These are phyloP conservation scores for Bryoglossum gracile DNA, from an alignment of 495 filamentous ascomycete genomes.

Conservation along the genomic window DNA sequence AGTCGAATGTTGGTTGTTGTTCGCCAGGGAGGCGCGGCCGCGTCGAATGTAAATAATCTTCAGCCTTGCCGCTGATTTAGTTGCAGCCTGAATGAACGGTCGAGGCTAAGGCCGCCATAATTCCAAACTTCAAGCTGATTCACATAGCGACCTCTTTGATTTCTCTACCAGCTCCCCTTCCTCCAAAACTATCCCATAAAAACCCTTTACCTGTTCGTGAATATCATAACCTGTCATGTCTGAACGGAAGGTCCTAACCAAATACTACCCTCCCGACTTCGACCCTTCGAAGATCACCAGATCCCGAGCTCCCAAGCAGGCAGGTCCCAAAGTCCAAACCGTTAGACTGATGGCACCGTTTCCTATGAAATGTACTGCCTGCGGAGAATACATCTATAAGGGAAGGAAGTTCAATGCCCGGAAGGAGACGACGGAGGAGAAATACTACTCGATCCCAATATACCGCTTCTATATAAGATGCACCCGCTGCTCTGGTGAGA, in stretches of 20 bases:
- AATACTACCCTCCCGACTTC: slow-evolving; percentile 96
- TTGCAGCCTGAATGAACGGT: not conserved
- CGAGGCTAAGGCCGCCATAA: not conserved
- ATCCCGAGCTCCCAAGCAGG: slow-evolving; percentile 57
- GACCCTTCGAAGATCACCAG: slow-evolving; percentile 80
- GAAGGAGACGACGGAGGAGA: slow-evolving; percentile 89
- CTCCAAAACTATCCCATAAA: not conserved
- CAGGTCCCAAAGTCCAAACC: slow-evolving; percentile 74
- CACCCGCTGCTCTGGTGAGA: slow-evolving; percentile 81
- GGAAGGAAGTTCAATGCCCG: slow-evolving; percentile 96
- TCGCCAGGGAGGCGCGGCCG: not conserved
- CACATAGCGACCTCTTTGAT: too few species aligned
- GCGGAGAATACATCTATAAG: slow-evolving; percentile 95
- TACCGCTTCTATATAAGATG: slow-evolving; percentile 95
- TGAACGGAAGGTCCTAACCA: slow-evolving; percentile 80
- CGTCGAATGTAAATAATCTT: not conserved
- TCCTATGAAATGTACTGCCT: slow-evolving; percentile 82
- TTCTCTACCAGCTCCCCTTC: not conserved
- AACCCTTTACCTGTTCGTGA: too few species aligned
- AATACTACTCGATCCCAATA: slow-evolving; percentile 82
- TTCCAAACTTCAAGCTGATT: too few species aligned
- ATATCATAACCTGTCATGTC: slow-evolving; percentile 56
- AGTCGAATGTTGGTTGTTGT: not conserved
- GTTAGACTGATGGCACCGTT: slow-evolving; percentile 98
- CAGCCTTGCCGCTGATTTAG: not conserved